Percentiles rank a stretch among this genome's conserved stretches.
Conservation (phyloP, 768 basidiomycete genomes). For the Chlorophyllum brunneum region DNA sequence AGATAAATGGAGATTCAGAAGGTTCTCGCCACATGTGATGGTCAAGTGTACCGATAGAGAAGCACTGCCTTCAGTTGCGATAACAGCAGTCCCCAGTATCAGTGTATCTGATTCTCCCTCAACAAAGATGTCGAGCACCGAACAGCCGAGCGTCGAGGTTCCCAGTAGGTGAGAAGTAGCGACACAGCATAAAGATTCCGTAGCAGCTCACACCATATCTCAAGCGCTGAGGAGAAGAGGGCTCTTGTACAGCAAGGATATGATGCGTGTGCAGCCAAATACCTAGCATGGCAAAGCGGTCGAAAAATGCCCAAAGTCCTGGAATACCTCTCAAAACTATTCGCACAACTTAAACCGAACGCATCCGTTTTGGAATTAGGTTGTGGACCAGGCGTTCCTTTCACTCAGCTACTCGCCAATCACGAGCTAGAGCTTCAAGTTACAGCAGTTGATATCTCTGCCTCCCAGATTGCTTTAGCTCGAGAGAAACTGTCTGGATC, state of each 20-base stretch:
- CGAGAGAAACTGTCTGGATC: constrained; percentile 17
- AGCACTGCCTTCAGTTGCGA: too few species aligned
- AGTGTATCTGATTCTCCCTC: too few species aligned
- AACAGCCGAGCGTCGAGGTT: too few species aligned
- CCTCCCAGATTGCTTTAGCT: constrained; percentile 23
- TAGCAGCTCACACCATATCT: too few species aligned
- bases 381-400: constrained; percentile 26
- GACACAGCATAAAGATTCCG: too few species aligned
- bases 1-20: too few species aligned
- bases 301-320: constrained; percentile 19
- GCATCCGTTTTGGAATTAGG: constrained; percentile 25
- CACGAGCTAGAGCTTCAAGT: constrained; percentile 18
- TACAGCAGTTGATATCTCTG: constrained; percentile 26
- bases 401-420: constrained; percentile 19
- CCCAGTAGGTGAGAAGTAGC: too few species aligned
- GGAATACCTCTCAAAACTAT: constrained; percentile 18
- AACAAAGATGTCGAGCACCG: too few species aligned
- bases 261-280: constrained; percentile 14
- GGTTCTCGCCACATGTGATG: too few species aligned
- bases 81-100: too few species aligned
- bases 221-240: background rate
- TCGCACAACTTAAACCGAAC: constrained; percentile 17
- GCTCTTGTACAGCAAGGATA: constrained; percentile 14
- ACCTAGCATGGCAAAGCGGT: constrained; percentile 18
- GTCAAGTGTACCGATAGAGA: too few species aligned